Evolutionary conservation across 495 filamentous ascomycete genomes (phyloP).

Genomic region (Penicillium malachiteum): DNA sequence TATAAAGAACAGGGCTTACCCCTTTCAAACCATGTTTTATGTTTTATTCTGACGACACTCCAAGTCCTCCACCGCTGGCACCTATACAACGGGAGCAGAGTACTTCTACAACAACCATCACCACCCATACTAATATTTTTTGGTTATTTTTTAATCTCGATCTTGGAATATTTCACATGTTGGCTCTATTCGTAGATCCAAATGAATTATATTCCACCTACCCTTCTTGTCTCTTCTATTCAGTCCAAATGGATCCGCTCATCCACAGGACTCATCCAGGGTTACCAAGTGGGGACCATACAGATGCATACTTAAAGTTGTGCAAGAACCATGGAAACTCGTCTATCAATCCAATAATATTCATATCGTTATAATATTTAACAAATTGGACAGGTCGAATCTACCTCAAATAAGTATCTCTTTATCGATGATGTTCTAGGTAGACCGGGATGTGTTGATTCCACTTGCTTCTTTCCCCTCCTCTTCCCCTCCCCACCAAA

Average conservation of each 20-base stretch:
- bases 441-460: neutral
- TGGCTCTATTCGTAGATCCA: too few species aligned
- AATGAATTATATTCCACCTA: too few species aligned
- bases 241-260: neutral
- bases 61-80: neutral
- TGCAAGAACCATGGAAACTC: neutral
- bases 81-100: neutral
- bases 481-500: constrained; percentile 14
- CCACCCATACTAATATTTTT: too few species aligned
- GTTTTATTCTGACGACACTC: neutral
- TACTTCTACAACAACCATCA: too few species aligned
- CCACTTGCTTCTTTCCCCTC: constrained; percentile 1
- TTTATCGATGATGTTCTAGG: neutral
- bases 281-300: neutral
- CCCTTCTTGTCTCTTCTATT: neutral
- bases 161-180: too few species aligned
- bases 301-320: neutral
- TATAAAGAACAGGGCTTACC: neutral
- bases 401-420: neutral
- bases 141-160: too few species aligned
- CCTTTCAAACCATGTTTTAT: neutral
- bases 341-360: neutral
- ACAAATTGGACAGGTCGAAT: neutral
- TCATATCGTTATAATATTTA: neutral
- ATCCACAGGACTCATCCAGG: too few species aligned